Conservation (phyloP, 192 early-diverging fungal species). For the Podila verticillata region DNA sequence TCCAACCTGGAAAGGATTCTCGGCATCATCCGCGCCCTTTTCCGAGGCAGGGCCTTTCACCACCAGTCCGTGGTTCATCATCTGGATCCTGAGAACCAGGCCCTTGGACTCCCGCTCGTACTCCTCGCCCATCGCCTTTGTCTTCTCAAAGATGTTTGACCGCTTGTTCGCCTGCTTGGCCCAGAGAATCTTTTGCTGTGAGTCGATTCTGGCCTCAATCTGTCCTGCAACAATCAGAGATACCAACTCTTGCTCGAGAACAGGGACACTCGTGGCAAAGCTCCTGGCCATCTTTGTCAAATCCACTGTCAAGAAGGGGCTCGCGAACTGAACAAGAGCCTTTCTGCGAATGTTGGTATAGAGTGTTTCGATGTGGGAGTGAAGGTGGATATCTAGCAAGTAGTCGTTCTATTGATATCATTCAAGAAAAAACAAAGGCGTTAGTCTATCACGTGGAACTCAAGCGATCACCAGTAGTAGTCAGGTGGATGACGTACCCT, state of each 20-base stretch:
- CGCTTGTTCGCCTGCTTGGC: constrained; percentile 77
- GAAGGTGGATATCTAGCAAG: constrained; percentile 77
- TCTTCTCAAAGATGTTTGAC: constrained; percentile 71
- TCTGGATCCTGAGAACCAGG: constrained; percentile 71
- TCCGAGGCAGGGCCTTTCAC: constrained; percentile 40
- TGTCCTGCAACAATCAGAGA: constrained; percentile 74
- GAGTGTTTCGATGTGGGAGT: constrained; percentile 73
- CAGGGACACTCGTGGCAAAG: constrained; percentile 68
- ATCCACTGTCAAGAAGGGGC: constrained; percentile 82
- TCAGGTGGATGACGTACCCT: constrained; percentile 58
- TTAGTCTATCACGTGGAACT: not conserved
- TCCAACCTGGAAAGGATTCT: not conserved
- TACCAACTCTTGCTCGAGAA: constrained; percentile 76
- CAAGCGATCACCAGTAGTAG: not conserved
- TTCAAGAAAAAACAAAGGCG: constrained; percentile 3
- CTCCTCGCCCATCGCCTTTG: constrained; percentile 70
- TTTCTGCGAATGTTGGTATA: constrained; percentile 78
- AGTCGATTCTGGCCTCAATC: constrained; percentile 85
- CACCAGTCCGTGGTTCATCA: constrained; percentile 64
- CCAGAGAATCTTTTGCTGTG: constrained; percentile 83
- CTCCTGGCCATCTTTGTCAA: constrained; percentile 79
- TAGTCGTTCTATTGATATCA: constrained; percentile 50
- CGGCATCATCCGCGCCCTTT: constrained; percentile 10
- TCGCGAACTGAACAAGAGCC: constrained; percentile 85
- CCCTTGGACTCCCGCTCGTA: constrained; percentile 71